Conservation (phyloP, 768 basidiomycete species). For the Lyophyllum shimeji region DNA sequence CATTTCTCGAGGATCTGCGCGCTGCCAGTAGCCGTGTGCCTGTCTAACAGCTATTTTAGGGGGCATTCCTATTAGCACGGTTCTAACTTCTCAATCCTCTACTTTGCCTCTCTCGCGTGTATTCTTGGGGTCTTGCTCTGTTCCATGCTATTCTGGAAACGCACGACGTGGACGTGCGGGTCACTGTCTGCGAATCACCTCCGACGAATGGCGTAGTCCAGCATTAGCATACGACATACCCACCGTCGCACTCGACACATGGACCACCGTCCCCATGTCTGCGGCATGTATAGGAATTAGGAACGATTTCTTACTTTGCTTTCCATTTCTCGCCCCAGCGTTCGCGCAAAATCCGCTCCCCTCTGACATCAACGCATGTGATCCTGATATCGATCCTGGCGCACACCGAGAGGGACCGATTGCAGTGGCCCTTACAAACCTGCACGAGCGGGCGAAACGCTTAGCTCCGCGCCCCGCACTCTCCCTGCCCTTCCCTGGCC, state of each 20-base stretch:
- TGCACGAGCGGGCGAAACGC: background rate
- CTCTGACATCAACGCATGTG: background rate
- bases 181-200: background rate
- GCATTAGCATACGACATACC: background rate
- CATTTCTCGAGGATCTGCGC: slow-evolving; percentile 2
- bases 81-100: background rate
- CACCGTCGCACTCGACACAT: background rate
- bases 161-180: background rate
- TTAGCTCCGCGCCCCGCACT: background rate
- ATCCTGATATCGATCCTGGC: background rate
- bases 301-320: background rate
- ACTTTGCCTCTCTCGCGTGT: background rate
- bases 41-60: background rate
- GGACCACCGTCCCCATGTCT: background rate
- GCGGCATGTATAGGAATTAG: background rate
- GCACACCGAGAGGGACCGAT: no score
- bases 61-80: background rate
- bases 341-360: background rate
- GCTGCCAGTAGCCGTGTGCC: background rate
- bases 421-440: no score
- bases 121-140: background rate
- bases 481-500: background rate
- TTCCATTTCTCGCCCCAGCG: background rate
- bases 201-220: background rate
- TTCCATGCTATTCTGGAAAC: background rate